Evolutionary conservation across 2,329 filamentous ascomycete genomes (phyloP).

Genomic region (Periglandula ipomoeae): DNA sequence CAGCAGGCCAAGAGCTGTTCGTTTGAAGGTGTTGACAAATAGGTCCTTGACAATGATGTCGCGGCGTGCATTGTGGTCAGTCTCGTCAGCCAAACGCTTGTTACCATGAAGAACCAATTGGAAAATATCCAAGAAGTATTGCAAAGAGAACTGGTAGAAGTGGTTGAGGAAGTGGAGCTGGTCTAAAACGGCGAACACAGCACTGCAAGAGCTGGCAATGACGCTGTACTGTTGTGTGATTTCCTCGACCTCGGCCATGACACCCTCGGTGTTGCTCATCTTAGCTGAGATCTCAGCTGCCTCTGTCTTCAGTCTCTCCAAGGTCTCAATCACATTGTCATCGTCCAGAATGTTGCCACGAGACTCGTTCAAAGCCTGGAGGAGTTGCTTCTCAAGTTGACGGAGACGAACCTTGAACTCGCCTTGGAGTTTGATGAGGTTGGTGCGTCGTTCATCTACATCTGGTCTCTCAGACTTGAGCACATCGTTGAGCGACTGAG

Average conservation of each 20-base stretch:
- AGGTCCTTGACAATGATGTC: conserved; percentile 87
- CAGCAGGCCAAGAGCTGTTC: conserved; percentile 84
- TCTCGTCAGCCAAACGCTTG: conserved; percentile 59
- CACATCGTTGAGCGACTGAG: conserved; percentile 94
- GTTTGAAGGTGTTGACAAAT: conserved; percentile 84
- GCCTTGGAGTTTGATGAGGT: conserved; percentile 96
- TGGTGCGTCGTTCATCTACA: conserved; percentile 90
- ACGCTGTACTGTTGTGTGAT: conserved; percentile 92
- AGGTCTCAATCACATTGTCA: conserved; percentile 93
- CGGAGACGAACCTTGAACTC: conserved; percentile 98
- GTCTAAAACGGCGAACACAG: conserved; percentile 92
- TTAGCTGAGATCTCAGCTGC: conserved; percentile 92
- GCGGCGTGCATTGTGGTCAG: conserved; percentile 68
- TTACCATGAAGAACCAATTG: conserved; percentile 80
- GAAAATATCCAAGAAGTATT: conserved; percentile 98
- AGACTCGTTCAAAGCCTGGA: conserved; percentile 94
- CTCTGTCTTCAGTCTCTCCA: conserved; percentile 96
- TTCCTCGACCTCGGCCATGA: conserved; percentile 95
- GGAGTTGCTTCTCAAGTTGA: conserved; percentile 84
- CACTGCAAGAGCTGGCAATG: conserved; percentile 90
- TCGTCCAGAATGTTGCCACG: conserved; percentile 97
- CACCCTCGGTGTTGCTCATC: conserved; percentile 92
- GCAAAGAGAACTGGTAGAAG: conserved; percentile 98
- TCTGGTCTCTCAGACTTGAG: conserved; percentile 96
- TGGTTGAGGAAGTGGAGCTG: conserved; percentile 97